Base-by-base conservation (phyloP, 768 basidiomycete species). In the Cyclocybe aegerita region DNA sequence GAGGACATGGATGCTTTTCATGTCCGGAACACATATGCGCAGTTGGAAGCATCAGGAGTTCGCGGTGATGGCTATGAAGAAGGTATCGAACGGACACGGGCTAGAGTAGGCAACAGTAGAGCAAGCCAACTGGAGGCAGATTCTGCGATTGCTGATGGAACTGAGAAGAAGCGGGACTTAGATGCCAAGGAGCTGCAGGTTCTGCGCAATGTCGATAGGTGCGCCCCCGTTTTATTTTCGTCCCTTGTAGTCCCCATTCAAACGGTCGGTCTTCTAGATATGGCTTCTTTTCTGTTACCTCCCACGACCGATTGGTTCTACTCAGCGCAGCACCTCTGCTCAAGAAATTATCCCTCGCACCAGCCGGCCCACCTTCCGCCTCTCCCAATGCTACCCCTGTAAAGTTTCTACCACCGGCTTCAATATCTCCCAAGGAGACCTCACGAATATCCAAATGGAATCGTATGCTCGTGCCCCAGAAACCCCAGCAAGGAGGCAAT, bases 41-140 rank as follows among this genome's bases (percentile, higher is more conserved):
- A 90, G 55, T 77, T 98, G n/a, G 93, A 98, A 43, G 71, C 80
- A 8, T 80, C 80, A 38, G 96, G 96, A n/a, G 95, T 98, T 34
- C 88, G 83, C 62, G 94, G 95, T 2, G 96, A 98, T 63, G 96
- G 96, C 0, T 92, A 85, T 68, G 90, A 93, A 59, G 93, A 96
- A 57, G 96, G 96, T 34, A 79, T 96, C 6, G 96, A 98, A 70
- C 84, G 93, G 34, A 98, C 95, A 23, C 80, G 96, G 52, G 89
- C 91, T 4, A 60, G 62, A 40, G 43, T 67, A 34, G 62, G 63
- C 9, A 62, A 50, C 8, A 65, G 58, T 46, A 64, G 65, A 43
- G 58, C 57, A 30, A 68, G 65, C 47, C 86, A 88, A 56, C 57
- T 82, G 32, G 73, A 78, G 49, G 82, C 83, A 0, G 75, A 77